Evolutionary conservation across 768 basidiomycete genomes (phyloP).

Genomic region (Tricholoma sp.): DNA sequence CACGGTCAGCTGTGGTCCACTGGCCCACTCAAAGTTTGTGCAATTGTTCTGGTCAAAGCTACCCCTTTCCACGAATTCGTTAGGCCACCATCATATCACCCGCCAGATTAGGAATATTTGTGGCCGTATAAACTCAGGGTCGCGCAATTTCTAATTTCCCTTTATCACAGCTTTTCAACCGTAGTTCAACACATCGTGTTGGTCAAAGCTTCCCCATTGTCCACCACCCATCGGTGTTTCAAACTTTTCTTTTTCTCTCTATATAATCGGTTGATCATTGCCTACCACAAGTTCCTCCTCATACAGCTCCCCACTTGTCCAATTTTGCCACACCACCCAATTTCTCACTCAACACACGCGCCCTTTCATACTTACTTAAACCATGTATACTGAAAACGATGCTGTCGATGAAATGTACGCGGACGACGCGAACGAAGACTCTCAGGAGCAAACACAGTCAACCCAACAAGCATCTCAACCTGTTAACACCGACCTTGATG

Average conservation of each 20-base stretch:
- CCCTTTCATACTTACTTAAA: not conserved
- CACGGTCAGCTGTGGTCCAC: not conserved
- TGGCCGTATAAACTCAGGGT: not conserved
- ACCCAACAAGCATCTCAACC: constrained; percentile 40
- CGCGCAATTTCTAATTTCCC: not conserved
- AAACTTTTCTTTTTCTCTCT: constrained; percentile 21
- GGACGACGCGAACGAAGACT: constrained; percentile 26
- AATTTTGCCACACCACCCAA: not conserved
- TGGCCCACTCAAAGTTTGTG: too few species aligned
- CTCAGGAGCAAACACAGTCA: constrained; percentile 38
- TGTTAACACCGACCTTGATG: constrained; percentile 22
- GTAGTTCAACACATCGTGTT: not conserved
- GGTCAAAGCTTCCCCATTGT: constrained; percentile 1
- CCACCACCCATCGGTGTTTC: constrained; percentile 20
- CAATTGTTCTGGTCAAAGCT: not conserved
- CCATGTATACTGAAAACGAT: constrained; percentile 15
- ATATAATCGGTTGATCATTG: constrained; percentile 19
- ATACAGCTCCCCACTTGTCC: not conserved
- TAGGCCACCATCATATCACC: not conserved
- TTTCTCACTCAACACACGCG: not conserved
- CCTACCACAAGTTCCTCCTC: not conserved
- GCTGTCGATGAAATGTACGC: constrained; percentile 10
- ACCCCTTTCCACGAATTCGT: not conserved
- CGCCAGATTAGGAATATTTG: not conserved
- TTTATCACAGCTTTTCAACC: not conserved